Evolutionary conservation across 306 rosid species (phyloP).

Genomic region (Biancaea sappan): DNA sequence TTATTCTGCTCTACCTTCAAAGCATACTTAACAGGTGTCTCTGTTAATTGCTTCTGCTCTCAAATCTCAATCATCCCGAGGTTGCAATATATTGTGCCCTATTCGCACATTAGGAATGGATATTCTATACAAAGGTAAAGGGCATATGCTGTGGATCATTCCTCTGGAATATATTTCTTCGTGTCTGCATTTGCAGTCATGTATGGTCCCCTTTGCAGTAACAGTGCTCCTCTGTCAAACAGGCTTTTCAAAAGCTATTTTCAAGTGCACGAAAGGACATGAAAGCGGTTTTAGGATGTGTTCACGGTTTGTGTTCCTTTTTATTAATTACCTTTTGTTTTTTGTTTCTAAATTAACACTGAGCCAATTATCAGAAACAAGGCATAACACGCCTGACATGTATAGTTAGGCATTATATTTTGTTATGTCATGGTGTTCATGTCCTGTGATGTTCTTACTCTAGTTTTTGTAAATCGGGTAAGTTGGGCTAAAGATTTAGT

Average conservation of each 20-base stretch:
- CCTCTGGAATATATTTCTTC: constrained; percentile 38
- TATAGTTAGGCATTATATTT: too few relatives aligned
- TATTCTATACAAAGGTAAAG: constrained; percentile 21
- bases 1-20: constrained; percentile 26
- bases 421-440: too few relatives aligned
- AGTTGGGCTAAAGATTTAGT: too few relatives aligned
- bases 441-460: too few relatives aligned
- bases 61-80: not conserved
- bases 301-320: not conserved
- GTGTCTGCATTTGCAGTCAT: constrained; percentile 18
- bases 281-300: not conserved
- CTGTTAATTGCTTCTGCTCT: constrained; percentile 5
- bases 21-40: too few relatives aligned
- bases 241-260: not conserved
- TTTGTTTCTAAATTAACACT: too few relatives aligned
- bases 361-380: too few relatives aligned
- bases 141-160: constrained; percentile 46
- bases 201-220: constrained; percentile 39
- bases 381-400: too few relatives aligned
- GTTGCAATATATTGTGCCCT: not conserved
- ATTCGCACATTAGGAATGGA: constrained; percentile 23
- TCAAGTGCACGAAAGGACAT: not conserved
- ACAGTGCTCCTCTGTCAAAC: not conserved
- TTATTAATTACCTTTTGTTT: not conserved
- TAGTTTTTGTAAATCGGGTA: too few relatives aligned